Evolutionary conservation across 768 basidiomycete species (phyloP), one percentile per base, ranked within the genome.

Genomic region (Podaxis pistillaris): DNA sequence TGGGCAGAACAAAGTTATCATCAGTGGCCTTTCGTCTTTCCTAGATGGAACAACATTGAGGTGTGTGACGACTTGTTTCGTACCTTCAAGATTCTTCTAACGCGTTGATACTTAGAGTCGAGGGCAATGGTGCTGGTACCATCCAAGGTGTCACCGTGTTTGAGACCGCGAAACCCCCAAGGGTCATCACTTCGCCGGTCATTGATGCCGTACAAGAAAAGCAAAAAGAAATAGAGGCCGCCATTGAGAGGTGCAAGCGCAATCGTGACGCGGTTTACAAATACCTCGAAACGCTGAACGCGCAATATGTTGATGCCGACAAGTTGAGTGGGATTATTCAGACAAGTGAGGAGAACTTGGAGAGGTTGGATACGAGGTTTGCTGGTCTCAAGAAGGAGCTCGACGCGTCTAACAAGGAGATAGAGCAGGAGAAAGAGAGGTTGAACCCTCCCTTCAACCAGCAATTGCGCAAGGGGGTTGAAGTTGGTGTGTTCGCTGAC

Each of bases 131-230:
- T 26, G 66, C 70, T 9, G 81, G 78, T 1, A 78, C 78, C 0
- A 80, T 82, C 54, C 81, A 81, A 56, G 80, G 81, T 63, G 80
- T 81, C 4, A 72, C 73, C 8, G 64, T 79, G 28, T 73, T 71
- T 7, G 30, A 17, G 0, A 60, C 63, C 30, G 63, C 69, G 13
- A 63, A 47, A 12, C 63, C 68, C 15, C 55, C 68, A 11, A 15
- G 56, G 7, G 63, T 64, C 0, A 69, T 59, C 4, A 70, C 75
- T 0, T 76, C 76, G 11, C 65, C 72, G 0, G 58, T 59, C 0
- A 69, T 79, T n/a, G 52, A 59, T 0, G 68, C 47, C 0, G 72
- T 80, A 0, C 26, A 64, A 15, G n/a, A 46, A 0, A 70, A 69
- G 56, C 70, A 74, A 52, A 65, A 72, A 12, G 64, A 59, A 2